phyloP scores from a whole-genome alignment of 495 filamentous ascomycete genomes.

The Tetracladium setigerum region DNA sequence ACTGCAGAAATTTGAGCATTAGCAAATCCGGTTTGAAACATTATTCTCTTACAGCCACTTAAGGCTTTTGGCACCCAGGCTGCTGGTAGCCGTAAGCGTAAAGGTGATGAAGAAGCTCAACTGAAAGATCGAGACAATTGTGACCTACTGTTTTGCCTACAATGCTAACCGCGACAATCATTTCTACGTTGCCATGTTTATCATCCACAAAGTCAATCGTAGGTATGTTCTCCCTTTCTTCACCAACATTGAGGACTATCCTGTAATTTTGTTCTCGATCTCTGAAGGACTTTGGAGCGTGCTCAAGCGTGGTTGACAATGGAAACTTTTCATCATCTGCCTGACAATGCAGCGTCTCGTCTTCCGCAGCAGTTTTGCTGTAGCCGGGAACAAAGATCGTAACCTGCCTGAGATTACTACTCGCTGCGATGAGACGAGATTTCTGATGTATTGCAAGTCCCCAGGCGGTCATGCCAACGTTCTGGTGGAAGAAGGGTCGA shows the following conservation, averaged over 20 bases:
- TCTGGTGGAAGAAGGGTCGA: slow-evolving; percentile 56
- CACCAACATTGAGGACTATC: background rate
- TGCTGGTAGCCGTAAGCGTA: too few species aligned
- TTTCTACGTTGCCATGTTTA: slow-evolving; percentile 49
- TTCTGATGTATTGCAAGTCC: slow-evolving; percentile 63
- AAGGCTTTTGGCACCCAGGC: too few species aligned
- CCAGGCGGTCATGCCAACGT: slow-evolving; percentile 77
- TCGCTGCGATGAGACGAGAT: slow-evolving; percentile 72
- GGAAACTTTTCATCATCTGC: too few species aligned
- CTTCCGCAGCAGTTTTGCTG: background rate
- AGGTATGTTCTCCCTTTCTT: slow-evolving; percentile 59
- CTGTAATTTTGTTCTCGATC: background rate
- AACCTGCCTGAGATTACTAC: slow-evolving; percentile 47
- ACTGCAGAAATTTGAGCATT: too few species aligned
- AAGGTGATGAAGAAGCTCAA: background rate
- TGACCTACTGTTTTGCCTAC: slow-evolving; percentile 32
- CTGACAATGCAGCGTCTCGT: background rate
- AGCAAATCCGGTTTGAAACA: too few species aligned
- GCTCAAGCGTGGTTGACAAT: background rate
- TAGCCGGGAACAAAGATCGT: slow-evolving; percentile 12
- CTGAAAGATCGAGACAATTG: background rate
- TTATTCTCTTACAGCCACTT: too few species aligned
- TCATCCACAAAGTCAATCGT: slow-evolving; percentile 67
- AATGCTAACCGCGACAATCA: slow-evolving; percentile 72
- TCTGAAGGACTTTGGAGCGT: background rate